phyloP scores from a whole-genome alignment of 2,329 filamentous ascomycete species.

The Beauveria bassiana region DNA sequence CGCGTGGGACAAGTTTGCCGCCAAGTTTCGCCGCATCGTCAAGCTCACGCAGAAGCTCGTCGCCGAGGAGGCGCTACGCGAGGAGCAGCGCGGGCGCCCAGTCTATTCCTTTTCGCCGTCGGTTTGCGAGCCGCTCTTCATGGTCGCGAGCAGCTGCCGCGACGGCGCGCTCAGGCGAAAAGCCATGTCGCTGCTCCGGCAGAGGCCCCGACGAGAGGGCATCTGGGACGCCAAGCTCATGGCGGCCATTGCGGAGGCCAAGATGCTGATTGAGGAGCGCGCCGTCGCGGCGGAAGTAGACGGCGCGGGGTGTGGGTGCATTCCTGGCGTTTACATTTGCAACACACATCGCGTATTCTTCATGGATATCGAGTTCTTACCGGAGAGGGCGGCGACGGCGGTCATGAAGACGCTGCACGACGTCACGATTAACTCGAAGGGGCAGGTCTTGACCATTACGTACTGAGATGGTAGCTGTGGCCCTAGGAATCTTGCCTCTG shows the following conservation, averaged over 20 bases:
- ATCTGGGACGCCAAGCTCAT: conserved; percentile 11
- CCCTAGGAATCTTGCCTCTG: too few species aligned
- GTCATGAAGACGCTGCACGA: conserved; percentile 10
- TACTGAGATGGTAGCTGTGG: not conserved
- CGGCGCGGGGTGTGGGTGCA: not conserved
- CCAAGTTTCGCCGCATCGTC: conserved; percentile 1
- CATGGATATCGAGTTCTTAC: conserved; percentile 6
- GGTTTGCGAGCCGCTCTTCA: conserved; percentile 10
- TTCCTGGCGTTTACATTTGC: conserved; percentile 1
- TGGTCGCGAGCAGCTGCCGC: conserved; percentile 4
- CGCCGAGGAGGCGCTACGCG: not conserved
- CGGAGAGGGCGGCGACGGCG: not conserved
- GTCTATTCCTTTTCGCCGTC: conserved; percentile 8
- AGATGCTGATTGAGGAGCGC: conserved; percentile 11
- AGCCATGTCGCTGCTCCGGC: conserved; percentile 7
- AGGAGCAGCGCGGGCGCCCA: not conserved
- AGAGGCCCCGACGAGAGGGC: conserved; percentile 8
- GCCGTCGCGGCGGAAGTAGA: not conserved
- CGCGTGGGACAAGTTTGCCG: conserved; percentile 9
- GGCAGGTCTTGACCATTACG: not conserved
- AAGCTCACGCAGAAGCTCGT: conserved; percentile 6
- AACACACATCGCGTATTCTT: conserved; percentile 9
- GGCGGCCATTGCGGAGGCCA: conserved; percentile 11
- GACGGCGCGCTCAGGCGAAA: not conserved
- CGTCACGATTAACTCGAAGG: not conserved